Percentiles rank a stretch among this genome's conserved stretches.
phyloP scores from a whole-genome alignment of 2,329 filamentous ascomycete species.

The Sporothrix variecibatus region DNA sequence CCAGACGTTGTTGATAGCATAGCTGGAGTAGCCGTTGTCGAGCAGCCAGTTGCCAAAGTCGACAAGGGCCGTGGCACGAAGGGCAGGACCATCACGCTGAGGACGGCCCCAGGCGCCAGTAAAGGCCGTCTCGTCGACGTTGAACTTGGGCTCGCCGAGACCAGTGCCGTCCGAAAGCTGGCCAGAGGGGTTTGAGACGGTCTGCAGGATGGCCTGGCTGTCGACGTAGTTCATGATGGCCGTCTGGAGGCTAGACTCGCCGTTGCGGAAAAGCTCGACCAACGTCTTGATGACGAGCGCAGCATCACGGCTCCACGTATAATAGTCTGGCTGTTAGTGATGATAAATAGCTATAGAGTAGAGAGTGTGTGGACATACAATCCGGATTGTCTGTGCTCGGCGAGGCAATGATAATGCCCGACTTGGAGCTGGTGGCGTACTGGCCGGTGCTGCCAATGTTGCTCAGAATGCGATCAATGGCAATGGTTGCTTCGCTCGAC shows the following conservation, averaged over 20 bases:
- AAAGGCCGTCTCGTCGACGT: slow-evolving; percentile 64
- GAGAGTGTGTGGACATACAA: slow-evolving; percentile 46
- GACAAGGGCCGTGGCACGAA: slow-evolving; percentile 73
- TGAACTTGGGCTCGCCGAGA: slow-evolving; percentile 74
- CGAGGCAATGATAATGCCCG: slow-evolving; percentile 59
- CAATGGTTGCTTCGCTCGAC: slow-evolving; percentile 52
- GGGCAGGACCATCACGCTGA: slow-evolving; percentile 76
- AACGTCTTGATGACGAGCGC: slow-evolving; percentile 70
- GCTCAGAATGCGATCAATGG: slow-evolving; percentile 55
- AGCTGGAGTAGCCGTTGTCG: slow-evolving; percentile 61
- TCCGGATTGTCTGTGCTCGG: slow-evolving; percentile 56
- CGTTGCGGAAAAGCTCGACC: slow-evolving; percentile 63
- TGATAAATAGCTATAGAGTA: not conserved
- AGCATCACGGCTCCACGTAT: slow-evolving; percentile 76
- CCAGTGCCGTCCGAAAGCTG: slow-evolving; percentile 52
- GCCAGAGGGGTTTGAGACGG: slow-evolving; percentile 69
- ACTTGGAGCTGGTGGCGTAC: slow-evolving; percentile 48
- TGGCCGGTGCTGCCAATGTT: slow-evolving; percentile 61
- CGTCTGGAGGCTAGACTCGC: slow-evolving; percentile 49
- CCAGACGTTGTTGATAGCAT: slow-evolving; percentile 63
- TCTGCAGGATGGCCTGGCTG: slow-evolving; percentile 67
- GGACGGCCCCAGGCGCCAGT: slow-evolving; percentile 73
- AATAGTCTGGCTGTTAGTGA: slow-evolving; percentile 53
- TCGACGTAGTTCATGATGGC: slow-evolving; percentile 68
- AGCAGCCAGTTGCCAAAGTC: slow-evolving; percentile 70